Conservation (phyloP, 164 flowering plant genomes). For the Dillenia turbinata region DNA sequence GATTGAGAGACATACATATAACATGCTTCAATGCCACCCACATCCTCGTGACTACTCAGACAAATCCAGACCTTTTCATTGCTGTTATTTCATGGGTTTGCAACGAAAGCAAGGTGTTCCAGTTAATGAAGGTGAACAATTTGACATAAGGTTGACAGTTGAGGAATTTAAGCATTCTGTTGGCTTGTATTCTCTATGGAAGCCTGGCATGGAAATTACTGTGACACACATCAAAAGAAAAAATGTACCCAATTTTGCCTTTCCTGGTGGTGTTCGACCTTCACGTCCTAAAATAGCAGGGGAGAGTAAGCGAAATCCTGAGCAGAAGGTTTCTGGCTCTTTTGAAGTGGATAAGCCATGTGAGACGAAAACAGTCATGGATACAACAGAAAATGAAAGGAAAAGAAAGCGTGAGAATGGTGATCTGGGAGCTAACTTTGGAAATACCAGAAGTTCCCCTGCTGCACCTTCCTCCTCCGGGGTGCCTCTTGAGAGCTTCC, state of each 20-base stretch:
- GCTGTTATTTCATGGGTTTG: constrained; percentile 84
- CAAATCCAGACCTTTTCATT: constrained; percentile 51
- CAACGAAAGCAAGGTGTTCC: constrained; percentile 70
- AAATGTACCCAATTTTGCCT: constrained; percentile 69
- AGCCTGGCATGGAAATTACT: constrained; percentile 70
- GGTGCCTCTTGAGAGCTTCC: no score
- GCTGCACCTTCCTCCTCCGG: no score
- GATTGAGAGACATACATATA: constrained; percentile 78
- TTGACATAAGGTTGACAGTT: constrained; percentile 81
- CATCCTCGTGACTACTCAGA: constrained; percentile 62
- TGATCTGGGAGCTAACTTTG: no score
- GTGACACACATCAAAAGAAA: constrained; percentile 64
- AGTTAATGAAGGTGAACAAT: constrained; percentile 56
- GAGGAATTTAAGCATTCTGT: constrained; percentile 77
- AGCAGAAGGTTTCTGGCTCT: constrained; percentile 20
- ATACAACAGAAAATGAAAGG: constrained; percentile 22
- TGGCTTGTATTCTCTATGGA: constrained; percentile 49
- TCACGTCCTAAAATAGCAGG: constrained; percentile 43
- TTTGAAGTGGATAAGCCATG: constrained; percentile 8
- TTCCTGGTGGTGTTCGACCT: constrained; percentile 79
- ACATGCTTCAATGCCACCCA: constrained; percentile 88
- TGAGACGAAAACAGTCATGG: not conserved
- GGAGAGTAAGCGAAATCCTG: constrained; percentile 27
- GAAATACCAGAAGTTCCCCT: no score
- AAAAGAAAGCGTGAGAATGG: constrained; percentile 40